phyloP scores from a whole-genome alignment of 805 yeast species.

The Zygoascus biomembranicola region DNA sequence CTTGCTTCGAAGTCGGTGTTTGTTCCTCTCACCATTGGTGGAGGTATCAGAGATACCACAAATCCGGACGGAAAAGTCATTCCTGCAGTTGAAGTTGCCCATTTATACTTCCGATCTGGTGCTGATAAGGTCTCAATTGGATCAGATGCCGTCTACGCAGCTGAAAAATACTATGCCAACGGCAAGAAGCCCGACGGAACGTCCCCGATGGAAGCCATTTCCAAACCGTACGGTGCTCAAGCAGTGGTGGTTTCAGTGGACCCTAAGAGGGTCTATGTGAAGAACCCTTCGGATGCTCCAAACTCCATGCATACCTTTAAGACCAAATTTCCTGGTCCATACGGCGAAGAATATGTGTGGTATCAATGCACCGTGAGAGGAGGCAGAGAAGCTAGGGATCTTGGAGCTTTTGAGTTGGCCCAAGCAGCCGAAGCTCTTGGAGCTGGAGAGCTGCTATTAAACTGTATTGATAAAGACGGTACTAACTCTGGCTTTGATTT shows the following conservation, averaged over 20 bases:
- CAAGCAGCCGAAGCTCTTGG: conserved; percentile 87
- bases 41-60: conserved; percentile 86
- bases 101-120: conserved; percentile 87
- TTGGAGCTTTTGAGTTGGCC: conserved; percentile 88
- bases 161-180: conserved; percentile 64
- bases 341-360: conserved; percentile 84
- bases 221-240: conserved; percentile 87
- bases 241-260: conserved; percentile 99
- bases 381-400: conserved; percentile 81
- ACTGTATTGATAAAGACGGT: conserved; percentile 96
- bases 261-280: conserved; percentile 82
- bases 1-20: conserved; percentile 82
- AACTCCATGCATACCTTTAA: conserved; percentile 50
- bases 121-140: conserved; percentile 98
- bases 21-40: conserved; percentile 97
- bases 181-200: conserved; percentile 57
- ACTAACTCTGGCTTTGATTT: conserved; percentile 89
- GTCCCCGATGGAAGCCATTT: conserved; percentile 89
- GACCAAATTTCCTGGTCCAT: conserved; percentile 67
- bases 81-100: conserved; percentile 86
- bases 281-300: conserved; percentile 44
- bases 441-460: conserved; percentile 89
- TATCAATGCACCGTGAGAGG: conserved; percentile 95
- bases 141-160: conserved; percentile 91
- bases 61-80: conserved; percentile 71